Conservation (phyloP, 768 basidiomycete genomes). For the Floccularia luteovirens region DNA sequence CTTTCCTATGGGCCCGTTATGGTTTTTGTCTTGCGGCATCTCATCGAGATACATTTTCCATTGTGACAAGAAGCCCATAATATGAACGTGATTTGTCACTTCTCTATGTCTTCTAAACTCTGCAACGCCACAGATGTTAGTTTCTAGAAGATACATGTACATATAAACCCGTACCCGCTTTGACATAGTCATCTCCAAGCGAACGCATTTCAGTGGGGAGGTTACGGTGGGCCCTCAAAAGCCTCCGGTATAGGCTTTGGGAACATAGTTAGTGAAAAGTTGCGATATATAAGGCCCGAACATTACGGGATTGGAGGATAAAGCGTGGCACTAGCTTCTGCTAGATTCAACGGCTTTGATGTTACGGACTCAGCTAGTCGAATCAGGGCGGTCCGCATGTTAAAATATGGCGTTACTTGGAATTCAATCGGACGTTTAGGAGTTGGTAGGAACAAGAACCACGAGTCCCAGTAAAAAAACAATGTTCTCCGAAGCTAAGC, state of each 20-base stretch:
- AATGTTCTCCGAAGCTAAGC: too few relatives aligned
- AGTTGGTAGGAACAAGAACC: too few relatives aligned
- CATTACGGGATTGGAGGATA: slow-evolving; percentile 82
- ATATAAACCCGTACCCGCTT: slow-evolving; percentile 43
- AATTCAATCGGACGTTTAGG: too few relatives aligned
- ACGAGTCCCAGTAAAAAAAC: too few relatives aligned
- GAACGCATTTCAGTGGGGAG: slow-evolving; percentile 76
- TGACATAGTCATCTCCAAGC: slow-evolving; percentile 82
- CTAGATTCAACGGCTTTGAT: slow-evolving; percentile 48
- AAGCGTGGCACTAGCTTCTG: slow-evolving; percentile 57
- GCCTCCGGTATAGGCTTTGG: slow-evolving; percentile 67
- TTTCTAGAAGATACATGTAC: background rate
- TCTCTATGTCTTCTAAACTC: slow-evolving; percentile 83
- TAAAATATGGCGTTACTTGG: too few relatives aligned
- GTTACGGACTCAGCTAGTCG: slow-evolving; percentile 52
- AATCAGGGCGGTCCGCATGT: slow-evolving; percentile 32
- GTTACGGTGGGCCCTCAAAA: slow-evolving; percentile 71
- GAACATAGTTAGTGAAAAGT: slow-evolving; percentile 1
- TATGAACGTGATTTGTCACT: slow-evolving; percentile 78
- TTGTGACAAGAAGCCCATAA: slow-evolving; percentile 92
- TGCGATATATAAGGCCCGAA: background rate
- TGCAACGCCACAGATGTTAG: slow-evolving; percentile 15
- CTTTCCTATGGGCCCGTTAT: slow-evolving; percentile 48
- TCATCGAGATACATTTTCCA: slow-evolving; percentile 92
- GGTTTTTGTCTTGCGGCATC: slow-evolving; percentile 40